These are phyloP conservation scores for Penstemon newberryi DNA, from an alignment of 257 asterid genomes.

Conservation along the genomic window DNA sequence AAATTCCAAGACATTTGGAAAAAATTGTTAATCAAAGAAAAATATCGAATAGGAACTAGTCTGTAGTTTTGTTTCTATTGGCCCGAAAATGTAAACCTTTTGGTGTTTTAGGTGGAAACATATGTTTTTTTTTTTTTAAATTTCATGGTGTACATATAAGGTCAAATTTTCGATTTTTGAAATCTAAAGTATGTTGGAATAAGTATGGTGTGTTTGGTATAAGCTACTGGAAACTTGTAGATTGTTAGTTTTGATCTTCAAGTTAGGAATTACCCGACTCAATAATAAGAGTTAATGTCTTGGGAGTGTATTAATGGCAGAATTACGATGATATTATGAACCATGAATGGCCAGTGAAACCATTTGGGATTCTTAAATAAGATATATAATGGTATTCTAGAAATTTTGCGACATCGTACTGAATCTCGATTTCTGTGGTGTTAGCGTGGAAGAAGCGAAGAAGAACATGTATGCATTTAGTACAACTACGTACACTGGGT, in stretches of 20 bases:
- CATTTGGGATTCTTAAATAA: conserved; percentile 5
- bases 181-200: not conserved
- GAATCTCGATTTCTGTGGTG: conserved; percentile 16
- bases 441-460: conserved; percentile 98
- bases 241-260: conserved; percentile 17
- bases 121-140: not conserved
- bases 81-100: not conserved
- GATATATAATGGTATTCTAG: not conserved
- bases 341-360: not conserved
- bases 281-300: not conserved
- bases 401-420: conserved; percentile 10
- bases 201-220: conserved; percentile 6
- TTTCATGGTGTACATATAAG: not conserved
- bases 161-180: not conserved
- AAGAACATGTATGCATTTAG: conserved; percentile 98
- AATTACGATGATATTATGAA: not conserved
- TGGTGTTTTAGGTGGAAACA: not conserved
- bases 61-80: not conserved
- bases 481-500: conserved; percentile 96
- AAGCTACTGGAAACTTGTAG: conserved; percentile 9
- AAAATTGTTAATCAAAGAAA: too few species aligned
- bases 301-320: not conserved
- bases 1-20: too few species aligned
- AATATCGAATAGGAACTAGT: not conserved
- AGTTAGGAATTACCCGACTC: not conserved